A percentile compares a stretch with the other conserved stretches of the same genome.
phyloP scores from a whole-genome alignment of 805 yeast genomes.

The Cyberlindnera euphorbiiphila region DNA sequence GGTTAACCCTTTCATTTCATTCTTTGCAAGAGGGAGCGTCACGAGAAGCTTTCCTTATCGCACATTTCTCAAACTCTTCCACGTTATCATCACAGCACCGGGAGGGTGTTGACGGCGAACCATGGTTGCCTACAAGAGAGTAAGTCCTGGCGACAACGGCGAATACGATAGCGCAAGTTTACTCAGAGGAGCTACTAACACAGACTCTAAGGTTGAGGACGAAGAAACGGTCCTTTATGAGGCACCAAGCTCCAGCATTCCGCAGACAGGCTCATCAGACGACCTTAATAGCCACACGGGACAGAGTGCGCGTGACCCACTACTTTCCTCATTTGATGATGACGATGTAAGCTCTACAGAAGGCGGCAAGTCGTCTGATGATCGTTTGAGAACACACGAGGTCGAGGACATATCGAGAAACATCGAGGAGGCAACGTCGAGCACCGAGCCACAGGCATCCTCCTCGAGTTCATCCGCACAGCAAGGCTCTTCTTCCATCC shows the following conservation, averaged over 20 bases:
- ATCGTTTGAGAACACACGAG: constrained; percentile 9
- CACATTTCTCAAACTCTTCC: too few relatives aligned
- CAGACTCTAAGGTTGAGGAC: constrained; percentile 1
- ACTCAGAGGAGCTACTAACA: background rate
- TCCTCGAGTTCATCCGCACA: constrained; percentile 1
- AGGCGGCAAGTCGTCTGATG: constrained; percentile 12
- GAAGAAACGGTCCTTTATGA: constrained; percentile 10
- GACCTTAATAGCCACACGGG: background rate
- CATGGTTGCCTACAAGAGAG: constrained; percentile 5
- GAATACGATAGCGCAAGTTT: too few relatives aligned
- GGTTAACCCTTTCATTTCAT: too few relatives aligned
- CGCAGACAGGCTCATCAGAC: constrained; percentile 7
- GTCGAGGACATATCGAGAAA: constrained; percentile 7
- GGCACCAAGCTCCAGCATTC: constrained; percentile 3
- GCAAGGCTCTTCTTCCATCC: background rate
- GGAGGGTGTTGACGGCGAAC: too few relatives aligned
- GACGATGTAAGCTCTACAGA: constrained; percentile 4
- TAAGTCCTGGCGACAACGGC: too few relatives aligned
- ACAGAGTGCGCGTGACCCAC: constrained; percentile 8
- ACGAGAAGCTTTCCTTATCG: too few relatives aligned
- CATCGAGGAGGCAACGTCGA: constrained; percentile 8
- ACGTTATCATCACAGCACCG: too few relatives aligned
- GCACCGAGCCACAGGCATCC: constrained; percentile 6
- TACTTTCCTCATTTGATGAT: constrained; percentile 13
- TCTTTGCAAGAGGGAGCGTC: too few relatives aligned